Evolutionary conservation across 2,329 filamentous ascomycete genomes (phyloP).

Genomic region (Myriosclerotinia curreyana): DNA sequence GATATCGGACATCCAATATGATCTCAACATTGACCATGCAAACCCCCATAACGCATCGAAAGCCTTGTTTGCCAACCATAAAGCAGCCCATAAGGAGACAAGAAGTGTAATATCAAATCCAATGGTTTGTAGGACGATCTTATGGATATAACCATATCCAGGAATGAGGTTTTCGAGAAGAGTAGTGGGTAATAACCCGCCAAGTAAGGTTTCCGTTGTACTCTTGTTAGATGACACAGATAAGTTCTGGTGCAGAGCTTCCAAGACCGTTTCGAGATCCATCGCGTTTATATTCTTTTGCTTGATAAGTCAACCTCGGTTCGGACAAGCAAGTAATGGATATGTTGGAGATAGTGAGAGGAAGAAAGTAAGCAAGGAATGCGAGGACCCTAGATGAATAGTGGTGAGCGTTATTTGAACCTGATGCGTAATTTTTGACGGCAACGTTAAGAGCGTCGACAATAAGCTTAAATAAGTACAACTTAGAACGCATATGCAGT

Average conservation of each 20-base stretch:
- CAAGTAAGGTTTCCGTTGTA: conserved; percentile 3
- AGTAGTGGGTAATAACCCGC: conserved; percentile 29
- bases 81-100: conserved; percentile 32
- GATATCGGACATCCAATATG: conserved; percentile 51
- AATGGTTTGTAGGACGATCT: conserved; percentile 34
- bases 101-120: conserved; percentile 38
- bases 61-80: conserved; percentile 46
- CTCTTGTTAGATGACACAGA: conserved; percentile 7
- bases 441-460: neutral
- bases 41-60: conserved; percentile 41
- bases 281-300: neutral
- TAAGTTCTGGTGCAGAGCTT: conserved; percentile 12
- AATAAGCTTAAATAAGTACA: neutral
- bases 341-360: neutral
- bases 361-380: neutral
- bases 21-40: conserved; percentile 43
- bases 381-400: neutral
- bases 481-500: neutral
- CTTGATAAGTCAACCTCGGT: too few species aligned
- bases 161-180: conserved; percentile 39
- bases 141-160: conserved; percentile 37
- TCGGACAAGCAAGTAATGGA: neutral
- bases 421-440: neutral
- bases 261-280: conserved; percentile 1
- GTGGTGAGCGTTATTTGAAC: neutral